These are phyloP conservation scores for Nitzschia sp. DNA, from an alignment of 108 stramenopile genomes.

Conservation along the genomic window DNA sequence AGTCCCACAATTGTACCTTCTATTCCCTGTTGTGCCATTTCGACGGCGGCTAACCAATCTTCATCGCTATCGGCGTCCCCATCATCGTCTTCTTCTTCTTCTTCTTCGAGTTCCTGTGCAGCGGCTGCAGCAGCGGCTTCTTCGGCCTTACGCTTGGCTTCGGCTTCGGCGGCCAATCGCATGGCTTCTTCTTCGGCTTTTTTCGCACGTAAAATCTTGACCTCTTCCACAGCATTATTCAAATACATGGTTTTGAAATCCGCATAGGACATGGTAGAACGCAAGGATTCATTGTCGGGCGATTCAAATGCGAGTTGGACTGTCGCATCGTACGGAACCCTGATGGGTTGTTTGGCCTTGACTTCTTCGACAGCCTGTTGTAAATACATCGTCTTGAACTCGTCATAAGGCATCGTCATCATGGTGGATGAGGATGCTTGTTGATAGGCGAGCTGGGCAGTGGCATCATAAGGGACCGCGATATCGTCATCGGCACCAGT, in stretches of 20 bases:
- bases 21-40: slow-evolving; percentile 36
- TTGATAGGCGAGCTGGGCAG: slow-evolving; percentile 30
- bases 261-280: too few relatives aligned
- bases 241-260: background rate
- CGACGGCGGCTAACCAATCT: slow-evolving; percentile 42
- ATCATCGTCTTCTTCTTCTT: slow-evolving; percentile 17
- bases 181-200: slow-evolving; percentile 12
- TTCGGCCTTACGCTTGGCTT: slow-evolving; percentile 8
- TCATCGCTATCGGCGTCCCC: slow-evolving; percentile 42
- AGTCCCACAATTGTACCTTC: slow-evolving; percentile 40
- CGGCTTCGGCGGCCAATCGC: background rate
- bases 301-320: background rate
- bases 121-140: background rate
- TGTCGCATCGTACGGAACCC: background rate
- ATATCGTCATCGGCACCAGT: slow-evolving; percentile 28
- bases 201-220: background rate
- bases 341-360: slow-evolving; percentile 1
- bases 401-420: background rate
- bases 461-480: slow-evolving; percentile 36
- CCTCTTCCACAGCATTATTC: background rate
- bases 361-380: slow-evolving; percentile 11
- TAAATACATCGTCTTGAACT: slow-evolving; percentile 2
- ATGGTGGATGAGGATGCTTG: too few relatives aligned
- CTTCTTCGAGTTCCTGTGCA: background rate
- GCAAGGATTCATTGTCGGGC: slow-evolving; percentile 8